Conservation (phyloP, 2,329 filamentous ascomycete species). For the Epichloe typhina region DNA sequence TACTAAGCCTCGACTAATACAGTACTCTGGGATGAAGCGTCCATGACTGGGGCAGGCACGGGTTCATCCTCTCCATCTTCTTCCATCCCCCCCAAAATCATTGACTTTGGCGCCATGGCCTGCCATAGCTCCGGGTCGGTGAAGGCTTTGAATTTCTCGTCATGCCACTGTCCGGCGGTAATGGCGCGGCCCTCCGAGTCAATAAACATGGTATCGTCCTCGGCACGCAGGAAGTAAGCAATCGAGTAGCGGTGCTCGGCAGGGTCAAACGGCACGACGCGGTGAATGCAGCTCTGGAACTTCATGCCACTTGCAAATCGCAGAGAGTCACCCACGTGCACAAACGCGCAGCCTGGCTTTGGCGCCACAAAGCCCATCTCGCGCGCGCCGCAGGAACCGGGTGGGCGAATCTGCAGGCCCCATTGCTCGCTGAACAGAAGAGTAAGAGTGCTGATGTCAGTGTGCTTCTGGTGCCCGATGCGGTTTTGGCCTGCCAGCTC, state of each 20-base stretch:
- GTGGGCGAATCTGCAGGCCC: slow-evolving; percentile 43
- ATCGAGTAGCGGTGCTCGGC: slow-evolving; percentile 44
- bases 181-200: slow-evolving; percentile 40
- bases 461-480: slow-evolving; percentile 43
- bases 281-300: slow-evolving; percentile 44
- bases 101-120: slow-evolving; percentile 32
- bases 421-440: slow-evolving; percentile 42
- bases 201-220: slow-evolving; percentile 41
- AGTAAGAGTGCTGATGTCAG: slow-evolving; percentile 41
- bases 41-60: no score
- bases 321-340: slow-evolving; percentile 47
- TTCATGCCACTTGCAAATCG: slow-evolving; percentile 39
- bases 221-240: slow-evolving; percentile 44
- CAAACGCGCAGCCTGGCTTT: slow-evolving; percentile 35
- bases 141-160: slow-evolving; percentile 40
- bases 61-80: slow-evolving; percentile 20
- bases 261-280: slow-evolving; percentile 39
- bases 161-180: slow-evolving; percentile 40
- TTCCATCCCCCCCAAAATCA: slow-evolving; percentile 38
- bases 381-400: slow-evolving; percentile 23
- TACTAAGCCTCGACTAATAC: no score
- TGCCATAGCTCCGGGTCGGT: slow-evolving; percentile 29
- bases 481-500: slow-evolving; percentile 27
- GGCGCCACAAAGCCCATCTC: slow-evolving; percentile 42
- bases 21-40: no score